These are phyloP conservation scores for Aureobasidium vineae DNA, from an alignment of 2,329 filamentous ascomycete species.

Conservation along the genomic window DNA sequence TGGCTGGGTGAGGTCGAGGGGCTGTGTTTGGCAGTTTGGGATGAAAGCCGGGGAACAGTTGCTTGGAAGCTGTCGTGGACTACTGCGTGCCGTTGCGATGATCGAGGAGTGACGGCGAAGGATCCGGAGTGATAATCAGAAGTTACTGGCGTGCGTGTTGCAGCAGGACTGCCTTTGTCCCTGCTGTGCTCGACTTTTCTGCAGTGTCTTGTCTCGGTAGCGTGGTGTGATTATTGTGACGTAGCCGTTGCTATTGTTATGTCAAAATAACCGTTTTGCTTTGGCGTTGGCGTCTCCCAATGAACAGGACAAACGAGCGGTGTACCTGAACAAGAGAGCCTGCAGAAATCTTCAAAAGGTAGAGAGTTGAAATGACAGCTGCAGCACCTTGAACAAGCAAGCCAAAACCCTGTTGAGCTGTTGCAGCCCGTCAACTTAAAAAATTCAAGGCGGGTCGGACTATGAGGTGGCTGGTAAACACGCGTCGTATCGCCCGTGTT, in stretches of 20 bases:
- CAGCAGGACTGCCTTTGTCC: not conserved
- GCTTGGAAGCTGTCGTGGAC: conserved; percentile 11
- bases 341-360: not conserved
- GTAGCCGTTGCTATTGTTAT: conserved; percentile 26
- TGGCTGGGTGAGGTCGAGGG: conserved; percentile 16
- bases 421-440: conserved; percentile 11
- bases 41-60: conserved; percentile 11
- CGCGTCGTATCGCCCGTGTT: conserved; percentile 4
- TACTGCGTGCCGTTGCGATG: conserved; percentile 7
- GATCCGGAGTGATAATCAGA: not conserved
- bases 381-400: conserved; percentile 9
- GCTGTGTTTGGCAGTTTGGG: conserved; percentile 23
- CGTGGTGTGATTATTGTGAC: conserved; percentile 6
- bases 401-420: conserved; percentile 6
- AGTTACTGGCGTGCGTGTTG: not conserved
- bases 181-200: not conserved
- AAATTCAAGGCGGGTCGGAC: conserved; percentile 1
- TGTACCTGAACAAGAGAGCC: conserved; percentile 4
- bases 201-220: not conserved
- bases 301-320: conserved; percentile 21
- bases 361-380: conserved; percentile 4
- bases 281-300: conserved; percentile 24
- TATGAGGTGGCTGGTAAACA: conserved; percentile 24
- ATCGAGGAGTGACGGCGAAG: not conserved
- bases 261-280: conserved; percentile 18